phyloP scores from a whole-genome alignment of 768 basidiomycete species.

The Rhodotorula toruloides region DNA sequence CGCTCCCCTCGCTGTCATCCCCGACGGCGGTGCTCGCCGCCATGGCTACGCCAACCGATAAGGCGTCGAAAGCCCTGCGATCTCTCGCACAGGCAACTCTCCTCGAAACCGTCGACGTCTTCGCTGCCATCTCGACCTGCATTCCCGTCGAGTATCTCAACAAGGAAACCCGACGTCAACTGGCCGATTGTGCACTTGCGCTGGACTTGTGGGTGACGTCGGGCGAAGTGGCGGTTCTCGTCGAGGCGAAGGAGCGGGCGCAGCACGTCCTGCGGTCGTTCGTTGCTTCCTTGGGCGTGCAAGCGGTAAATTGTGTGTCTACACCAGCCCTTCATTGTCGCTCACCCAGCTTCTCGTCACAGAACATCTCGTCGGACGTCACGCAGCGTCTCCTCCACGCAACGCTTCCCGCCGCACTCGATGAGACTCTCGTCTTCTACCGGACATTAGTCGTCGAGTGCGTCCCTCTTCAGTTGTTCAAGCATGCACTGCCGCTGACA shows the following conservation, averaged over 20 bases:
- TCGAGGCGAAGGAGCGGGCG: background rate
- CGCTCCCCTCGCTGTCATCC: slow-evolving; percentile 4
- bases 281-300: background rate
- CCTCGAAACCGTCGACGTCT: background rate
- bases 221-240: background rate
- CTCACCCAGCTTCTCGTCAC: background rate
- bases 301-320: background rate
- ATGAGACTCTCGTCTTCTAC: slow-evolving; percentile 12
- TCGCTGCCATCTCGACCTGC: background rate
- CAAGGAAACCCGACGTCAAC: background rate
- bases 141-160: slow-evolving; percentile 31
- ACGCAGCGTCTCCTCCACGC: slow-evolving; percentile 6
- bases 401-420: background rate
- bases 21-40: background rate
- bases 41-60: background rate
- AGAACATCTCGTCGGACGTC: background rate
- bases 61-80: background rate
- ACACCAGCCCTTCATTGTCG: fast-evolving
- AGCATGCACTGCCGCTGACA: background rate
- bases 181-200: slow-evolving; percentile 11
- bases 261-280: slow-evolving; percentile 18
- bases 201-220: slow-evolving; percentile 24
- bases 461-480: background rate
- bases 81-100: background rate
- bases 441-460: background rate